phyloP scores from a whole-genome alignment of 2,329 filamentous ascomycete genomes.

The Delphinella strobiligena region DNA sequence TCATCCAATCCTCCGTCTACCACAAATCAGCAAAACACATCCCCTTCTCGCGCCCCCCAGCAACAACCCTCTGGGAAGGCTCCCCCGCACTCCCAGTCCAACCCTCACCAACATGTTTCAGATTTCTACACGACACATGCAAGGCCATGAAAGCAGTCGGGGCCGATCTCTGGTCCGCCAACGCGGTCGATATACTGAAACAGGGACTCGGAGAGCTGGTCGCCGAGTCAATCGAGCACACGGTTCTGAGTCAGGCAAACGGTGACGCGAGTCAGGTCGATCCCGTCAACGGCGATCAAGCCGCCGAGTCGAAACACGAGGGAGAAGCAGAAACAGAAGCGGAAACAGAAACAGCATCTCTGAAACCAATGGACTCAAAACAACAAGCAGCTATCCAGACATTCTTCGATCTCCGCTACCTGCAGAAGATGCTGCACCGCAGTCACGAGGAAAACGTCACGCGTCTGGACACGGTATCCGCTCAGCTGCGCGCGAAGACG shows the following conservation, averaged over 20 bases:
- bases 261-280: conserved; percentile 4
- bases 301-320: neutral
- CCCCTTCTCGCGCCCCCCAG: conserved; percentile 32
- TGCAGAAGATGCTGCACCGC: conserved; percentile 19
- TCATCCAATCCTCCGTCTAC: conserved; percentile 13
- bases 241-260: conserved; percentile 1
- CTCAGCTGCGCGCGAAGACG: conserved; percentile 35
- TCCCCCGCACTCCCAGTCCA: conserved; percentile 62
- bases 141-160: conserved; percentile 58
- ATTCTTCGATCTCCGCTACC: conserved; percentile 32
- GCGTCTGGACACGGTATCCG: conserved; percentile 7
- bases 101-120: conserved; percentile 63
- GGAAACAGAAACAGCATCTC: conserved; percentile 13
- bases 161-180: conserved; percentile 68
- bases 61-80: conserved; percentile 69
- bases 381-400: too few relatives aligned
- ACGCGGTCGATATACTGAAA: conserved; percentile 54
- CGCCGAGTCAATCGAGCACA: conserved; percentile 28
- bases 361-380: conserved; percentile 17
- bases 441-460: neutral
- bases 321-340: conserved; percentile 1
- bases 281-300: conserved; percentile 5
- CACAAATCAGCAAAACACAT: neutral
- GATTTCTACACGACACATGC: conserved; percentile 54
- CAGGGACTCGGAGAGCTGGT: conserved; percentile 40